Conservation (phyloP, 768 basidiomycete genomes). For the Kwoniella bestiolae region DNA sequence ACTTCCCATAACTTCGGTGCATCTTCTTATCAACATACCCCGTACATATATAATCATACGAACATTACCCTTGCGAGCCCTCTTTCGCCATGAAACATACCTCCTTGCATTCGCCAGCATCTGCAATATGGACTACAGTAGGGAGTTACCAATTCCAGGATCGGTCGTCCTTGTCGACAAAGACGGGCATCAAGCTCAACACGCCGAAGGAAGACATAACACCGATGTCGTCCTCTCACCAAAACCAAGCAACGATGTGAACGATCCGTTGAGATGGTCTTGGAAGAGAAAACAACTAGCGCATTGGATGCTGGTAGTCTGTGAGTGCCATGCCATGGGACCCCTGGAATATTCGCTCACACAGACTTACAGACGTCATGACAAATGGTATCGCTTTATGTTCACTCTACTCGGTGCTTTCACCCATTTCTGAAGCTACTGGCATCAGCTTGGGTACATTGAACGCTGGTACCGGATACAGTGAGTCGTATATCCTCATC, state of each 20-base stretch:
- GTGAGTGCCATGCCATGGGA: too few relatives aligned
- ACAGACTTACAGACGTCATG: constrained; percentile 10
- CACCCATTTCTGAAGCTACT: constrained; percentile 11
- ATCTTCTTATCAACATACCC: neutral
- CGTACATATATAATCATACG: neutral
- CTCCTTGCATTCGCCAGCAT: too few relatives aligned
- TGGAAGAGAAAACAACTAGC: constrained; percentile 15
- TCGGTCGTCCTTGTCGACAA: constrained; percentile 15
- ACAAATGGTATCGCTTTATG: constrained; percentile 12
- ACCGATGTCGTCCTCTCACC: constrained; percentile 15
- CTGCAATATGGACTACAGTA: neutral
- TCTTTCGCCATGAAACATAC: neutral
- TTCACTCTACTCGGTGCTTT: constrained; percentile 17
- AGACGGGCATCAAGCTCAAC: neutral
- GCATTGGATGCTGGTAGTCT: constrained; percentile 10
- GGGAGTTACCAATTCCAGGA: constrained; percentile 18
- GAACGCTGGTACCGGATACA: constrained; percentile 22
- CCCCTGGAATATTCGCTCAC: too few relatives aligned
- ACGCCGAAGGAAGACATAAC: neutral
- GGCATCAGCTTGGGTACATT: constrained; percentile 10
- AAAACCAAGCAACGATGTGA: constrained; percentile 16
- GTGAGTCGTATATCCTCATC: too few relatives aligned
- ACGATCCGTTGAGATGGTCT: constrained; percentile 18
- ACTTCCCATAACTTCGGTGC: neutral
- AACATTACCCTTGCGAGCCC: neutral